Evolutionary conservation across 768 basidiomycete genomes (phyloP).

Genomic region (Mycena olivaceomarginata): DNA sequence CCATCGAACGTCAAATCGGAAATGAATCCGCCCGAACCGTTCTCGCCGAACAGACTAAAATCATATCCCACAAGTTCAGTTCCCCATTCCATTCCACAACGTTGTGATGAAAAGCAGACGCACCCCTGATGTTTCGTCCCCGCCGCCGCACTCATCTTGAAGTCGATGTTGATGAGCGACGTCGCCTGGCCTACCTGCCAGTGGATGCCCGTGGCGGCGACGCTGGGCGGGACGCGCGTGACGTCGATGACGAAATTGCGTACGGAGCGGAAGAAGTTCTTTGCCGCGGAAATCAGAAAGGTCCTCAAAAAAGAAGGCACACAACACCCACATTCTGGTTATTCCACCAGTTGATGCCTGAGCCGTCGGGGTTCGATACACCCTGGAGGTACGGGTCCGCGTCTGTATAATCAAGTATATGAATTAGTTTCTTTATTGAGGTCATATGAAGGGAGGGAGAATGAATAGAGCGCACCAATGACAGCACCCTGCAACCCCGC

Average conservation of each 20-base stretch:
- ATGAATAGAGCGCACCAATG: constrained; percentile 49
- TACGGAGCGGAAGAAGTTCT: constrained; percentile 58
- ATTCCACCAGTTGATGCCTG: constrained; percentile 33
- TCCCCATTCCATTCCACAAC: no score
- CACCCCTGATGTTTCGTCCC: constrained; percentile 60
- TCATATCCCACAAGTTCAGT: no score
- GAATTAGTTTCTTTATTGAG: no score
- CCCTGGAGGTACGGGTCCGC: constrained; percentile 23
- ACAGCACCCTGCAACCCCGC: constrained; percentile 55
- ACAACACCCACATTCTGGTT: constrained; percentile 30
- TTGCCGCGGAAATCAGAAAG: no score
- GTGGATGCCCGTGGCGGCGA: constrained; percentile 58
- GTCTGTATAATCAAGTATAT: not conserved
- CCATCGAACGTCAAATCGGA: constrained; percentile 35
- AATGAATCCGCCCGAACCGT: constrained; percentile 69
- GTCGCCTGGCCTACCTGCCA: constrained; percentile 70
- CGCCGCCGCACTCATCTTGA: constrained; percentile 58
- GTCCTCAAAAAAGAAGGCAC: no score
- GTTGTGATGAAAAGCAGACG: no score
- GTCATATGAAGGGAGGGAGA: no score
- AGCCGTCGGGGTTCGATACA: not conserved
- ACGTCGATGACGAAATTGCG: constrained; percentile 66
- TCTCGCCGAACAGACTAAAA: constrained; percentile 61
- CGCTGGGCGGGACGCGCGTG: constrained; percentile 52
- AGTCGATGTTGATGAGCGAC: constrained; percentile 62